Evolutionary conservation across 495 filamentous ascomycete species (phyloP).

Genomic region (Penicillium simplicissimum): DNA sequence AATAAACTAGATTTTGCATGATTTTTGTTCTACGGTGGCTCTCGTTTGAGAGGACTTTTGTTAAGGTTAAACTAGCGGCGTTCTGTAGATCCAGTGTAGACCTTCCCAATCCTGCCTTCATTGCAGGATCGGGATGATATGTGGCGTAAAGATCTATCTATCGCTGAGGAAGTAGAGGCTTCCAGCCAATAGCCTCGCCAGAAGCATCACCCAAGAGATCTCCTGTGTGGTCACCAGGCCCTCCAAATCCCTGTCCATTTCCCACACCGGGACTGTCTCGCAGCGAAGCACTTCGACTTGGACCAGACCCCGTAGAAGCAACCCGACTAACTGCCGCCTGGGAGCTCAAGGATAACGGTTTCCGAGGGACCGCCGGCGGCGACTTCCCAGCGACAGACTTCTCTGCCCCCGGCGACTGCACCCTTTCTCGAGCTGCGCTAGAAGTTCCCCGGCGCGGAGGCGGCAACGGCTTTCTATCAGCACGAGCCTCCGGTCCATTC

Average conservation of each 20-base stretch:
- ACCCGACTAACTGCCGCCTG: background rate
- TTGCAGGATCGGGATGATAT: background rate
- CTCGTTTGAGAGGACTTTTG: background rate
- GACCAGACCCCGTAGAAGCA: background rate
- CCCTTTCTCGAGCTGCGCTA: slow-evolving; percentile 1
- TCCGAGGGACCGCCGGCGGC: slow-evolving; percentile 37
- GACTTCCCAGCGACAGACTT: slow-evolving; percentile 5
- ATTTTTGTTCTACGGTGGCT: background rate
- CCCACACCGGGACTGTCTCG: background rate
- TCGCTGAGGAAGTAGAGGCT: slow-evolving; percentile 35
- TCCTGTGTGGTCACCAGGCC: background rate
- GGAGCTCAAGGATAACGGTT: slow-evolving; percentile 34
- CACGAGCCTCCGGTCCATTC: background rate
- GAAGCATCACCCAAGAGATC: slow-evolving; percentile 32
- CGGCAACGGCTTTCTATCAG: slow-evolving; percentile 12
- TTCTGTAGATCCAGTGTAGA: background rate
- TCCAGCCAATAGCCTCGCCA: slow-evolving; percentile 35
- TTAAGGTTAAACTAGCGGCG: background rate
- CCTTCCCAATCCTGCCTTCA: background rate
- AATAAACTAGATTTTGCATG: background rate
- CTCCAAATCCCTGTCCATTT: background rate
- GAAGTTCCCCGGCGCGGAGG: slow-evolving; percentile 18
- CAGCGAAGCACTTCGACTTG: background rate
- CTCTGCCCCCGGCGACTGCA: background rate
- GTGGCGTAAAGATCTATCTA: background rate